Evolutionary conservation across 164 flowering plant species (phyloP).

Genomic region (Saururus chinensis): DNA sequence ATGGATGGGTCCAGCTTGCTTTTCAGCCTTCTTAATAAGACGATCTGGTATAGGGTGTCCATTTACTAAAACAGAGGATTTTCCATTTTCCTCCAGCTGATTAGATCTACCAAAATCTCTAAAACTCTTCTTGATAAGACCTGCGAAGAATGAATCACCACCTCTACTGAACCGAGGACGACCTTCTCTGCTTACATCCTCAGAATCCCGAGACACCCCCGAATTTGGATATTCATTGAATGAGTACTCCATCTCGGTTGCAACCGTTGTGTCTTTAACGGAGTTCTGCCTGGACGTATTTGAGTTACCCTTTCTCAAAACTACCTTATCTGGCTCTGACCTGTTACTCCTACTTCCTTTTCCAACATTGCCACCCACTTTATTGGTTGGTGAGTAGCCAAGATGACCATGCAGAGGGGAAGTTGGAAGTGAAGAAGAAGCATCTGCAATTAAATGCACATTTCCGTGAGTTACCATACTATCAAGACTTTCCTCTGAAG

Average conservation of each 20-base stretch:
- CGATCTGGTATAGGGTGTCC: slow-evolving; percentile 64
- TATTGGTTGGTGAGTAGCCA: slow-evolving; percentile 20
- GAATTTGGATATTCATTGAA: slow-evolving; percentile 25
- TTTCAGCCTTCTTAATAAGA: slow-evolving; percentile 74
- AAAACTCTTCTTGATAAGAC: slow-evolving; percentile 31
- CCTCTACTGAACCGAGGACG: slow-evolving; percentile 21
- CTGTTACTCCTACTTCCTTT: slow-evolving; percentile 26
- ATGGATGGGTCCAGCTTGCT: slow-evolving; percentile 65
- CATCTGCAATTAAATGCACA: slow-evolving; percentile 6
- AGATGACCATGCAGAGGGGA: slow-evolving; percentile 26
- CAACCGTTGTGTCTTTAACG: slow-evolving; percentile 22
- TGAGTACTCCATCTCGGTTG: slow-evolving; percentile 39
- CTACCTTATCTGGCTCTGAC: slow-evolving; percentile 21
- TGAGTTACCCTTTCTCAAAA: slow-evolving; percentile 9
- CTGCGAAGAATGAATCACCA: slow-evolving; percentile 31
- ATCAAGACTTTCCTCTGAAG: slow-evolving; percentile 23
- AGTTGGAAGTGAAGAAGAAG: slow-evolving; percentile 21
- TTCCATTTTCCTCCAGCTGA: slow-evolving; percentile 23
- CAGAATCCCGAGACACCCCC: slow-evolving; percentile 29
- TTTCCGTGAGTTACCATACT: slow-evolving; percentile 13
- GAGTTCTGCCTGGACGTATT: slow-evolving; percentile 24
- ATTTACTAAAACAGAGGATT: slow-evolving; percentile 44
- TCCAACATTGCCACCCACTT: slow-evolving; percentile 11
- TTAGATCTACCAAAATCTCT: slow-evolving; percentile 28
- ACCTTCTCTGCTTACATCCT: slow-evolving; percentile 22